phyloP scores from a whole-genome alignment of 306 rosid species.

The Cucumis cinereus region DNA sequence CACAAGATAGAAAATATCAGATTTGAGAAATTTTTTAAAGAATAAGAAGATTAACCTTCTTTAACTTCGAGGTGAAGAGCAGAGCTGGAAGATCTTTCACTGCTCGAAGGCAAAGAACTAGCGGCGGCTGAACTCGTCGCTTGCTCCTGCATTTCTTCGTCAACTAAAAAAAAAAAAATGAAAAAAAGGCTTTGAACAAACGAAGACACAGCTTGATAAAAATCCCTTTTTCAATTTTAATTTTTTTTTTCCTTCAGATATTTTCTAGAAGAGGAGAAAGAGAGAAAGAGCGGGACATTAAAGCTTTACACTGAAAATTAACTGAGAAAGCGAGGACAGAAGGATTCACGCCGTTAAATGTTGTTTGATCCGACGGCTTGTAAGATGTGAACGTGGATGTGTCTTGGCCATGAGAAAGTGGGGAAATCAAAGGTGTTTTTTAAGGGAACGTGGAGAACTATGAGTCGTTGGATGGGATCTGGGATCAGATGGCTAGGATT shows the following conservation, averaged over 20 bases:
- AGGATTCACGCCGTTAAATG: background rate
- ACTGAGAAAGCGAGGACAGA: background rate
- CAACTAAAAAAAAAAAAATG: background rate
- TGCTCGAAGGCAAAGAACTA: slow-evolving; percentile 13
- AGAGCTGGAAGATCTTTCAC: slow-evolving; percentile 14
- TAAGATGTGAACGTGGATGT: background rate
- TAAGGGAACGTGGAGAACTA: background rate
- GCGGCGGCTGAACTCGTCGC: slow-evolving; percentile 14
- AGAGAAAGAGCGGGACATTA: slow-evolving; percentile 1
- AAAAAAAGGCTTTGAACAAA: background rate
- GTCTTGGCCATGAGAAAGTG: background rate
- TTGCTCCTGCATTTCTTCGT: slow-evolving; percentile 13
- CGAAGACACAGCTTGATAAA: background rate
- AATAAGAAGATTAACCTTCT: slow-evolving; percentile 4
- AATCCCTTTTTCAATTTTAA: background rate
- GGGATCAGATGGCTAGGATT: background rate
- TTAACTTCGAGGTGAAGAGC: slow-evolving; percentile 12
- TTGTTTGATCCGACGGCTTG: background rate
- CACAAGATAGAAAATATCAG: background rate
- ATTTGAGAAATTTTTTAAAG: background rate
- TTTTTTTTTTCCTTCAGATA: background rate
- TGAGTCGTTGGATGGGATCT: background rate
- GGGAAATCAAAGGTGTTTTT: background rate
- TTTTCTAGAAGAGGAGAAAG: background rate
- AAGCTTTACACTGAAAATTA: background rate